Conservation (phyloP, 2,329 filamentous ascomycete species). For the Penicillium brevicompactum region DNA sequence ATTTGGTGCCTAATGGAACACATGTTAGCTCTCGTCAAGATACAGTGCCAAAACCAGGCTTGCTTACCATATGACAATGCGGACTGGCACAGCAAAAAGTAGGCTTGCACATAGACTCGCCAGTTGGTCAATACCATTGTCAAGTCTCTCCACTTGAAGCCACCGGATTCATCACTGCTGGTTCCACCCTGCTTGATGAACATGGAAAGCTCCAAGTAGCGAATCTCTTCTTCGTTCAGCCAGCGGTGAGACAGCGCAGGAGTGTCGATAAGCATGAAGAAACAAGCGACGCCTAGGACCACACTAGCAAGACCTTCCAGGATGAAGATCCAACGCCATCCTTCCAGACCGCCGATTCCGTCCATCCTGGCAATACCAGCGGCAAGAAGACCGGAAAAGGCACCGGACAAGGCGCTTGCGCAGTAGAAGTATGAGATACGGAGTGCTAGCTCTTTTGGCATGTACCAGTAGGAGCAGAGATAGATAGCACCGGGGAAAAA, state of each 20-base stretch:
- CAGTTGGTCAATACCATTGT: conserved; percentile 39
- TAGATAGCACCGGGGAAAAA: conserved; percentile 30
- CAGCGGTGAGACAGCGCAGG: conserved; percentile 40
- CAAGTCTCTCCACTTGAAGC: conserved; percentile 36
- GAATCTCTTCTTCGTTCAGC: conserved; percentile 41
- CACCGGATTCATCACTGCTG: neutral
- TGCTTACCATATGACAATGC: conserved; percentile 23
- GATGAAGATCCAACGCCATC: conserved; percentile 54
- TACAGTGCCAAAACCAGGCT: conserved; percentile 12
- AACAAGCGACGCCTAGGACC: conserved; percentile 41
- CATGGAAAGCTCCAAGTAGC: conserved; percentile 38
- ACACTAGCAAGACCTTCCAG: conserved; percentile 50
- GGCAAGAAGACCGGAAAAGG: conserved; percentile 53
- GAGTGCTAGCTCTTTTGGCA: conserved; percentile 19
- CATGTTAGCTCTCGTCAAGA: conserved; percentile 17
- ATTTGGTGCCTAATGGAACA: conserved; percentile 37
- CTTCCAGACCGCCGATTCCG: conserved; percentile 45
- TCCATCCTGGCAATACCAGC: conserved; percentile 52
- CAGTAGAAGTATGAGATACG: conserved; percentile 28
- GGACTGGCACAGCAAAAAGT: conserved; percentile 30
- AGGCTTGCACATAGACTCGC: conserved; percentile 37
- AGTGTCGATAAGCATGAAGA: conserved; percentile 47
- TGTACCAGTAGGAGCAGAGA: conserved; percentile 27
- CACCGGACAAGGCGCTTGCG: conserved; percentile 39
- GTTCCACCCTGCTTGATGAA: conserved; percentile 29